Evolutionary conservation across 1,284 basidiomycete genomes (phyloP), one percentile per base, ranked within the genome.

Genomic region (Cutaneotrichosporon cavernicola): DNA sequence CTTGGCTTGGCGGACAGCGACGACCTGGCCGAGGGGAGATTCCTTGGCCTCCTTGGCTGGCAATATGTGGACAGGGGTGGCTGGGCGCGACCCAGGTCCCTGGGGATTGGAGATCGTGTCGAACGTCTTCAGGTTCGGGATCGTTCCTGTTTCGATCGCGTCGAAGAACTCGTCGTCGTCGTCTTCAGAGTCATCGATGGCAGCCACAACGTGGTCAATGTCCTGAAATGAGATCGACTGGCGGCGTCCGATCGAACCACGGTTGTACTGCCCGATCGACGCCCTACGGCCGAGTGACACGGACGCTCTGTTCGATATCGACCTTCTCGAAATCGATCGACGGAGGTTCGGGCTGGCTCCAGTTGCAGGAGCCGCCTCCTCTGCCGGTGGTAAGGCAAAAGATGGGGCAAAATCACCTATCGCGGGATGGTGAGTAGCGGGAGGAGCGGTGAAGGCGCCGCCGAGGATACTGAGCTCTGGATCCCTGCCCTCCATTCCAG

Each of bases 91-190:
- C 31, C 50, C 50, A 14, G 50, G 50, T 6, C 26, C 50, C 14
- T 52, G 50, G 50, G 22, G 58, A 70, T 83, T 69, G 10, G 80
- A 76, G 40, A 92, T 84, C 7, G 85, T 83, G 47, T 88, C 84
- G 58, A 86, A 84, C 30, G 93, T 83, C 49, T 89, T 81, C 5
- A 93, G 83, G 63, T 78, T 78, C 69, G 91, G 90, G 0, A 95
- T 82, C 34, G 84, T 86, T 61, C 89, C 90, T 11, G 88, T 82
- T 75, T 98, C 96, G 73, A 97, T 94, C 21, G 95, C 94, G 76
- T 98, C 96, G 74, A 97, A 98, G 81, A 98, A 98, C 80, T 98
- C 94, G 81, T 98, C 94, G 73, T 95, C 92, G 59, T 92, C 91
- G 69, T 95, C 92, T 40, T 83, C 81, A 11, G 68, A 69, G 1